A percentile compares a stretch with the other conserved stretches of the same genome.
Evolutionary conservation across 169 alveolate species (phyloP).

Genomic region (Besnoitia besnoiti): DNA sequence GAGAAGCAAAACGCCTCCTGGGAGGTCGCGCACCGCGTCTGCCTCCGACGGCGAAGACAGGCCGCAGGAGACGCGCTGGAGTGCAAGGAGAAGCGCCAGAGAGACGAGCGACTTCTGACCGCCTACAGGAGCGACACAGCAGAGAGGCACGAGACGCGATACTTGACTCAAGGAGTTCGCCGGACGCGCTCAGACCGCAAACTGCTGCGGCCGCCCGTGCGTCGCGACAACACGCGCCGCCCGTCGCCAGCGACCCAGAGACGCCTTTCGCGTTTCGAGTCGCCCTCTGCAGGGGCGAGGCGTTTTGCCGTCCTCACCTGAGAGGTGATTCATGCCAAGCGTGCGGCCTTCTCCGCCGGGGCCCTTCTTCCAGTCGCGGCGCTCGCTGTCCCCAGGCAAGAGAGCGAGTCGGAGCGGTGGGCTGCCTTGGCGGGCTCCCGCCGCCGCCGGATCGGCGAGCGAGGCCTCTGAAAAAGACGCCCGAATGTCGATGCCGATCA

Average conservation of each 20-base stretch:
- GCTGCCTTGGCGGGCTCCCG: neutral
- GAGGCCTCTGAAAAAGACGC: neutral
- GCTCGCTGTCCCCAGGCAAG: neutral
- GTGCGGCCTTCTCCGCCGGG: neutral
- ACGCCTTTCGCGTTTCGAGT: neutral
- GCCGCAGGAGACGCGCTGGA: constrained; percentile 9
- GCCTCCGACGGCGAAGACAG: neutral
- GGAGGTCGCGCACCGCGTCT: neutral
- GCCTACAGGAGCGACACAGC: neutral
- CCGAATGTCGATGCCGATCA: neutral
- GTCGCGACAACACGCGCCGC: too few species aligned
- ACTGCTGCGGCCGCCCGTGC: too few species aligned
- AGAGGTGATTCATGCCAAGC: neutral
- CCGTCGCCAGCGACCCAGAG: too few species aligned
- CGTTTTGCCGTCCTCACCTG: neutral
- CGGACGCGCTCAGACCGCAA: too few species aligned
- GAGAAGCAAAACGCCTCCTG: constrained; percentile 21
- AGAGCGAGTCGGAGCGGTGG: neutral
- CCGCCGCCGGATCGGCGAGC: neutral
- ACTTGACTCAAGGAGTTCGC: too few species aligned
- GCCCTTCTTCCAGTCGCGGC: too few species aligned
- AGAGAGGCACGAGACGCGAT: too few species aligned
- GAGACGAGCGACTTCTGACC: constrained; percentile 54
- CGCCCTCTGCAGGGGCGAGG: neutral
- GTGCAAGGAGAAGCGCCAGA: constrained; percentile 38